Conservation (phyloP, 1,139 yeast species). For the Saccharomyces hybrid region DNA sequence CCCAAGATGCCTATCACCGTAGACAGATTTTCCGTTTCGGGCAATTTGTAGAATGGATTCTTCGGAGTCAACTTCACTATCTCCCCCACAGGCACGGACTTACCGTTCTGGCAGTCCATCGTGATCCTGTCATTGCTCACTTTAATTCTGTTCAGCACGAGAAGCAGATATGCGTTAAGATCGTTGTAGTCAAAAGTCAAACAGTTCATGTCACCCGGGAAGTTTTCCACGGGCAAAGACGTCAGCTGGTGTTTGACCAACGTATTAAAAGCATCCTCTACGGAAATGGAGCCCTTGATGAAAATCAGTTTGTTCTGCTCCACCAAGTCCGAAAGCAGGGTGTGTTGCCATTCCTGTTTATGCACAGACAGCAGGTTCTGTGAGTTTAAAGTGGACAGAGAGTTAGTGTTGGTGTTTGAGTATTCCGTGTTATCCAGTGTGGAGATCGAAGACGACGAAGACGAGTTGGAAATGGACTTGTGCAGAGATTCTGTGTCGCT, state of each 20-base stretch:
- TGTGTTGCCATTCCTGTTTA: conserved; percentile 49
- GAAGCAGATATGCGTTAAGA: conserved; percentile 62
- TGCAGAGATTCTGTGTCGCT: not conserved
- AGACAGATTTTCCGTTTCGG: too few relatives aligned
- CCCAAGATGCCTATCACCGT: too few relatives aligned
- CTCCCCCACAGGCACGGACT: too few relatives aligned
- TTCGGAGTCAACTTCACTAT: too few relatives aligned
- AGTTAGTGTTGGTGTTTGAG: conserved; percentile 11
- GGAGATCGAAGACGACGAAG: conserved; percentile 7
- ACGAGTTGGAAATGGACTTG: not conserved
- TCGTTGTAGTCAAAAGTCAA: conserved; percentile 77
- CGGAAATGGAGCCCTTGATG: conserved; percentile 52
- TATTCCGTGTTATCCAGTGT: conserved; percentile 7
- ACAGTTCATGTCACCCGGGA: conserved; percentile 45
- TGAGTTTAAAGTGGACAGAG: not conserved
- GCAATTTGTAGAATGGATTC: too few relatives aligned
- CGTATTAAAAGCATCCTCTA: conserved; percentile 70
- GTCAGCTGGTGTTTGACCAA: conserved; percentile 59
- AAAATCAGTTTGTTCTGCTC: conserved; percentile 62
- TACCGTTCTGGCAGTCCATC: too few relatives aligned
- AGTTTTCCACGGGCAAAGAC: conserved; percentile 59
- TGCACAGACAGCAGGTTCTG: not conserved
- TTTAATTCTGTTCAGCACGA: conserved; percentile 53
- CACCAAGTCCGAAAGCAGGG: conserved; percentile 57
- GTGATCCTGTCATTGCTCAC: conserved; percentile 9